Evolutionary conservation across 2,329 filamentous ascomycete genomes (phyloP).

Genomic region (Cladosporium colombiae): DNA sequence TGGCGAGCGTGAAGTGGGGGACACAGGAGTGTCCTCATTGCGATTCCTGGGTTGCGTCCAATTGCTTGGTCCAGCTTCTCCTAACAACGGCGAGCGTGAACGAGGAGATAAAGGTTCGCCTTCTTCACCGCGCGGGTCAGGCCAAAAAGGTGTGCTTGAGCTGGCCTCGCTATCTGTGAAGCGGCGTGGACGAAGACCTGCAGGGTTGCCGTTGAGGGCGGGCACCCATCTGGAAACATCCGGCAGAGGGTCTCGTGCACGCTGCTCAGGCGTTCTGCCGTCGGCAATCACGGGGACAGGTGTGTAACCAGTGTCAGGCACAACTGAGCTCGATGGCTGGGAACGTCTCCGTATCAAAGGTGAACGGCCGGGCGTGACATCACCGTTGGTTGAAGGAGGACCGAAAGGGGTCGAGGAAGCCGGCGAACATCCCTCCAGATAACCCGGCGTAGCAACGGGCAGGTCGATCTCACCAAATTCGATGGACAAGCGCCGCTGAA

Average conservation of each 20-base stretch:
- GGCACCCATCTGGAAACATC: not conserved
- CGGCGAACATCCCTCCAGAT: not conserved
- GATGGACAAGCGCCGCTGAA: conserved; percentile 2
- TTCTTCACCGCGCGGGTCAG: not conserved
- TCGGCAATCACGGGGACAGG: conserved; percentile 12
- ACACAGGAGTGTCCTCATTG: not conserved
- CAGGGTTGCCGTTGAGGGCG: conserved; percentile 3
- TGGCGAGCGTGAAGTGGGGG: not conserved
- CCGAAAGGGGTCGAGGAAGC: not conserved
- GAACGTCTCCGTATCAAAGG: not conserved
- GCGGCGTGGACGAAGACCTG: not conserved
- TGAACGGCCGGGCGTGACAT: not conserved
- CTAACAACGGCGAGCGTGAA: not conserved
- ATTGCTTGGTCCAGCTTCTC: not conserved
- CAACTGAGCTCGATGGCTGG: not conserved
- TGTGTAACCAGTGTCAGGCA: not conserved
- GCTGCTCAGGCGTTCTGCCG: conserved; percentile 11
- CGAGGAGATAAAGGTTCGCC: not conserved
- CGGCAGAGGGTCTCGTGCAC: not conserved
- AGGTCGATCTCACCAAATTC: conserved; percentile 9
- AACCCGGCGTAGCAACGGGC: not conserved
- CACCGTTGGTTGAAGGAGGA: not conserved
- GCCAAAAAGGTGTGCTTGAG: not conserved
- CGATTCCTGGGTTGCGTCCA: not conserved
- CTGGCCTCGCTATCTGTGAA: not conserved